phyloP scores from a whole-genome alignment of 305 asterid species.

The Solanum aculeatissimum region DNA sequence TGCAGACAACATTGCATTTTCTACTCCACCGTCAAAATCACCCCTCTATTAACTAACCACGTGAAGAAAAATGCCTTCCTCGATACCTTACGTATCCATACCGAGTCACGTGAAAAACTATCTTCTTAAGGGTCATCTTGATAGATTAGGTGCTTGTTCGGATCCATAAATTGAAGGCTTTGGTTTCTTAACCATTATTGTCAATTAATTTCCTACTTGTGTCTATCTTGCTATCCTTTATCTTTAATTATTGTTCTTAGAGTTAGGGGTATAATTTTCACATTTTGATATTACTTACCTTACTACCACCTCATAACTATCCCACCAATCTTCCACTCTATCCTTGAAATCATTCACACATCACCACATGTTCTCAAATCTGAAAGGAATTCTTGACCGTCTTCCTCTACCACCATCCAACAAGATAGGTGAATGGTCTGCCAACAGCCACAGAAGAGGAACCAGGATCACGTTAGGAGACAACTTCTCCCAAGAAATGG shows the following conservation, averaged over 20 bases:
- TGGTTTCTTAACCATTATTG: not conserved
- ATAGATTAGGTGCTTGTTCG: not conserved
- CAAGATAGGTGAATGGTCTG: not conserved
- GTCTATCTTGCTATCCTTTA: not conserved
- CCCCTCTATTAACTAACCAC: not conserved
- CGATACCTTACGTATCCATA: not conserved
- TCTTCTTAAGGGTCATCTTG: not conserved
- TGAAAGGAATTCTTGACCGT: not conserved
- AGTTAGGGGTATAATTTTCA: not conserved
- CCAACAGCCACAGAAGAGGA: not conserved
- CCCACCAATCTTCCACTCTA: not conserved
- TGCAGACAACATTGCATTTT: not conserved
- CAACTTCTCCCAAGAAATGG: not conserved
- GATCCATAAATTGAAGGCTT: not conserved
- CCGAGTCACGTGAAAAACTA: not conserved
- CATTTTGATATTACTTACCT: not conserved
- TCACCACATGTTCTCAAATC: not conserved
- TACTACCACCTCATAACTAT: not conserved
- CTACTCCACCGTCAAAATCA: not conserved
- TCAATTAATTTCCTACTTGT: not conserved
- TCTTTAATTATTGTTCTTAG: not conserved
- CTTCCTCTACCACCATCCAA: not conserved
- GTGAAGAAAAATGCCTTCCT: not conserved
- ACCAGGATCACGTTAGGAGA: not conserved
- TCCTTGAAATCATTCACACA: not conserved